phyloP scores from a whole-genome alignment of 2,329 filamentous ascomycete species.

The Ceratocystis papillata region DNA sequence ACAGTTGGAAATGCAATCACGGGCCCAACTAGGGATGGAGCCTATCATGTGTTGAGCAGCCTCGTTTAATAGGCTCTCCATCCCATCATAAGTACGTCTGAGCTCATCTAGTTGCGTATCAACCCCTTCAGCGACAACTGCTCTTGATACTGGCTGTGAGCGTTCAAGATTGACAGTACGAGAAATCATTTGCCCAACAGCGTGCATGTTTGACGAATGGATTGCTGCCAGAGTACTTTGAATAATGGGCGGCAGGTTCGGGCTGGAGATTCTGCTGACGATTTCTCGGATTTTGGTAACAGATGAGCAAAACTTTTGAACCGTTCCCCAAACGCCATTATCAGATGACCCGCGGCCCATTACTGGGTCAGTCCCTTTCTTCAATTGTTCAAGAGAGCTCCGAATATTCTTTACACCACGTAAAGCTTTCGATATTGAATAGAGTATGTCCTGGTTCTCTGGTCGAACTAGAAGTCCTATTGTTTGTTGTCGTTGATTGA shows the following conservation, averaged over 20 bases:
- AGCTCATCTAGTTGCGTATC: constrained; percentile 65
- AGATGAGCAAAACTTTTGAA: constrained; percentile 22
- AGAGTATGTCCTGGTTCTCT: constrained; percentile 51
- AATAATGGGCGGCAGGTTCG: not conserved
- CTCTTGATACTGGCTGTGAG: constrained; percentile 59
- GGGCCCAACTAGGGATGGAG: constrained; percentile 50
- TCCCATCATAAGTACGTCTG: constrained; percentile 65
- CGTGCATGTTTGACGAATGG: constrained; percentile 7
- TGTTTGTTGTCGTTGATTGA: constrained; percentile 60
- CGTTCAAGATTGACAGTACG: constrained; percentile 22
- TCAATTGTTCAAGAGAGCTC: constrained; percentile 55
- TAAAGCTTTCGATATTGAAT: constrained; percentile 49
- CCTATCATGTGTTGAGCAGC: constrained; percentile 54
- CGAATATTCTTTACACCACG: constrained; percentile 67
- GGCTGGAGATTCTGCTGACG: not conserved
- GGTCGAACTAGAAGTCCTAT: constrained; percentile 56
- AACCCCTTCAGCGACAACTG: constrained; percentile 60
- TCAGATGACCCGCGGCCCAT: constrained; percentile 43
- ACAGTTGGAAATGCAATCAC: constrained; percentile 54
- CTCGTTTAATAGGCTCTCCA: constrained; percentile 60
- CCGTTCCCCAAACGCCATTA: constrained; percentile 53
- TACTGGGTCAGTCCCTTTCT: constrained; percentile 59
- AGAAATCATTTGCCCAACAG: constrained; percentile 18
- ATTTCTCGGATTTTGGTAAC: constrained; percentile 20
- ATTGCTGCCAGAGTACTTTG: constrained; percentile 1